phyloP scores from a whole-genome alignment of 129 eudicot genomes.

The Scalesia atractyloides region DNA sequence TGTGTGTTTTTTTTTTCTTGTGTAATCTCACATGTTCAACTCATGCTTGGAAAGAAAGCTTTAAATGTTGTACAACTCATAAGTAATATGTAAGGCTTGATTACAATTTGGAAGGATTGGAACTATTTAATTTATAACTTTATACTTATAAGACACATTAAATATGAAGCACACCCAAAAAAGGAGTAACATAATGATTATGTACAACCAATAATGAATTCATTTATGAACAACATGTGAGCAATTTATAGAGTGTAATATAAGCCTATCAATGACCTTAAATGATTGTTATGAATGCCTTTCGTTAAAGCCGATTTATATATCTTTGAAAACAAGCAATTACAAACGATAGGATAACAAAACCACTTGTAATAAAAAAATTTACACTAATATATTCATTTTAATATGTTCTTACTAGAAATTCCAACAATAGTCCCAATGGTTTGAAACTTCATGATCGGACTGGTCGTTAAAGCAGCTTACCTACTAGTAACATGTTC shows the following conservation, averaged over 20 bases:
- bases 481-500: no score
- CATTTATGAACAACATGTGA: slow-evolving; percentile 18
- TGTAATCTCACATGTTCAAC: slow-evolving; percentile 27
- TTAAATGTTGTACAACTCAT: neutral
- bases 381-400: neutral
- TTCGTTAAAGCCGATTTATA: neutral
- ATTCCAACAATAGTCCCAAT: neutral
- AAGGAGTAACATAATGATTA: neutral
- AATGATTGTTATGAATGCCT: slow-evolving; percentile 16
- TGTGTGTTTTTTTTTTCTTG: slow-evolving; percentile 30
- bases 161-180: slow-evolving; percentile 3
- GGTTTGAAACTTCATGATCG: neutral
- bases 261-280: slow-evolving; percentile 8
- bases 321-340: neutral
- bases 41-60: slow-evolving; percentile 25
- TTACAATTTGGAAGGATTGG: neutral
- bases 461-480: no score
- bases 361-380: neutral
- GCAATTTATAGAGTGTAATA: slow-evolving; percentile 8
- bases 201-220: slow-evolving; percentile 12
- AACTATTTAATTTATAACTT: neutral
- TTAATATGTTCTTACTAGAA: neutral
- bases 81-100: neutral
- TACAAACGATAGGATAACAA: neutral
- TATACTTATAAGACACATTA: slow-evolving; percentile 6